Percentiles rank a stretch among this genome's conserved stretches.
phyloP scores from a whole-genome alignment of 2,329 filamentous ascomycete genomes.

The Seiridium unicorne region DNA sequence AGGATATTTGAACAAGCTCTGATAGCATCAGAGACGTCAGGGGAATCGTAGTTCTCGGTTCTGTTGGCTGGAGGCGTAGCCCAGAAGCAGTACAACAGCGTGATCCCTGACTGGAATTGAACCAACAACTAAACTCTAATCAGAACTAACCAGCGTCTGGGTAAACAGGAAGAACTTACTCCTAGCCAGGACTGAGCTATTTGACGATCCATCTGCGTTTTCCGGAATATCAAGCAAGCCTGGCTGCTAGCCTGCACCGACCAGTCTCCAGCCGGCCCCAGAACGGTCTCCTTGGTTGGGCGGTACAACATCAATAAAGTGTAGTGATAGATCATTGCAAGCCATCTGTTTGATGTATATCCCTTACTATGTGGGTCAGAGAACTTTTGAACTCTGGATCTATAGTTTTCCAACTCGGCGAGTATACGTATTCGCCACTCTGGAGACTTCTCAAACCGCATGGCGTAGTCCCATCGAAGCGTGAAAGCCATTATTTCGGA shows the following conservation, averaged over 20 bases:
- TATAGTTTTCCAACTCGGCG: slow-evolving; percentile 7
- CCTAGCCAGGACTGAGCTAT: slow-evolving; percentile 3
- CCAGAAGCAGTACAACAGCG: slow-evolving; percentile 34
- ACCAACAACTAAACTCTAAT: slow-evolving; percentile 9
- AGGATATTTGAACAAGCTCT: slow-evolving; percentile 33
- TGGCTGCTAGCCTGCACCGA: slow-evolving; percentile 9
- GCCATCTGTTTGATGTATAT: slow-evolving; percentile 6
- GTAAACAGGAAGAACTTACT: not conserved
- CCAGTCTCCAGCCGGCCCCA: slow-evolving; percentile 10
- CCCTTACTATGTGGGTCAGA: slow-evolving; percentile 4
- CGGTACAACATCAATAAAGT: slow-evolving; percentile 8
- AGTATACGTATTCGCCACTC: slow-evolving; percentile 10
- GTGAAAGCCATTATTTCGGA: slow-evolving; percentile 7
- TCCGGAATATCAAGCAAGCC: slow-evolving; percentile 8
- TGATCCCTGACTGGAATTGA: slow-evolving; percentile 33
- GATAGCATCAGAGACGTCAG: slow-evolving; percentile 30
- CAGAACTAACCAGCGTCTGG: not conserved
- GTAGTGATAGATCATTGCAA: slow-evolving; percentile 10
- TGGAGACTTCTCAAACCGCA: not conserved
- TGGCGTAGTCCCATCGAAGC: slow-evolving; percentile 5
- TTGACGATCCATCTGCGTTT: slow-evolving; percentile 6
- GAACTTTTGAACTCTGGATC: slow-evolving; percentile 6
- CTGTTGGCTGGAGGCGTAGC: slow-evolving; percentile 27
- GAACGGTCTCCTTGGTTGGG: slow-evolving; percentile 7
- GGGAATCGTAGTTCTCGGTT: slow-evolving; percentile 24